These are phyloP conservation scores for Suhomyces ambrosiae DNA, from an alignment of 1,139 yeast species.

Conservation along the genomic window DNA sequence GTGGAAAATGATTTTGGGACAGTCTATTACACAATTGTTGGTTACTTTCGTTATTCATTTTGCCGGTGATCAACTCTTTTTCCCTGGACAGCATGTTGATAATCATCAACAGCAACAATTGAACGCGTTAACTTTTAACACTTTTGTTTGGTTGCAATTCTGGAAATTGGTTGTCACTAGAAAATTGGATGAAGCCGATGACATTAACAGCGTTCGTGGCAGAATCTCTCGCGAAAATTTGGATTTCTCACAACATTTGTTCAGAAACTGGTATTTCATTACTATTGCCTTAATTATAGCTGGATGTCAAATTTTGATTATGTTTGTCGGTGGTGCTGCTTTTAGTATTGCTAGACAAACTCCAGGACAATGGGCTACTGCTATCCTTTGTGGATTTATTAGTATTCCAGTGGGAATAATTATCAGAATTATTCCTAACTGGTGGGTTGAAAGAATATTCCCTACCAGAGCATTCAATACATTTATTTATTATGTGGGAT, in stretches of 20 bases:
- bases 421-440: conserved; percentile 81
- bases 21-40: conserved; percentile 72
- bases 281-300: conserved; percentile 72
- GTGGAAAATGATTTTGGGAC: conserved; percentile 98
- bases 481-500: conserved; percentile 50
- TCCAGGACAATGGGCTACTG: conserved; percentile 87
- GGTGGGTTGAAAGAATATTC: conserved; percentile 67
- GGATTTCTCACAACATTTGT: conserved; percentile 80
- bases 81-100: conserved; percentile 35
- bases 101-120: conserved; percentile 59
- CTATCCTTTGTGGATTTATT: conserved; percentile 77
- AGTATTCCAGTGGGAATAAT: conserved; percentile 81
- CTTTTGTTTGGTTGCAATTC: conserved; percentile 97
- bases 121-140: conserved; percentile 85
- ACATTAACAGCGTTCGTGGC: conserved; percentile 54
- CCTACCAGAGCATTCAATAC: conserved; percentile 60
- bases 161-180: conserved; percentile 91
- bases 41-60: conserved; percentile 82
- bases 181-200: conserved; percentile 87
- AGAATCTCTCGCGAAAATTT: conserved; percentile 63
- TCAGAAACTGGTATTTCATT: conserved; percentile 81
- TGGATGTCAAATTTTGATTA: conserved; percentile 81
- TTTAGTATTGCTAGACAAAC: conserved; percentile 80
- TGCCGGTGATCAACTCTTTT: conserved; percentile 68
- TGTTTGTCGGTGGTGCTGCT: conserved; percentile 98